A percentile compares a stretch with the other conserved stretches of the same genome.
Evolutionary conservation across 2,329 filamentous ascomycete genomes (phyloP).

Genomic region (Emergomyces orientalis): DNA sequence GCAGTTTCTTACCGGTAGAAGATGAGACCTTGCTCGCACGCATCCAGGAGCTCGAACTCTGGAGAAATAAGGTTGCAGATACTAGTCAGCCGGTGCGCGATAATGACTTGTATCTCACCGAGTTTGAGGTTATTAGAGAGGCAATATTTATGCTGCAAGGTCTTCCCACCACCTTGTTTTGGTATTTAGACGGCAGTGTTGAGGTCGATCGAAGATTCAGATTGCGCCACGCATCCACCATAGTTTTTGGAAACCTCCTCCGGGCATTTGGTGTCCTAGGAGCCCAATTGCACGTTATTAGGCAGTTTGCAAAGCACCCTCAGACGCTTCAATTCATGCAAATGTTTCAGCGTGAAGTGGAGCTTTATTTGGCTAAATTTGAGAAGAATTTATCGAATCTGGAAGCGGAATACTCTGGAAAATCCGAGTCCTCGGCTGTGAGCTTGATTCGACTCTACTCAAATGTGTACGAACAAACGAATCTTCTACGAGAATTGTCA

Average conservation of each 20-base stretch:
- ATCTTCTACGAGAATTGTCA: conserved; percentile 52
- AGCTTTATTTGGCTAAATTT: conserved; percentile 48
- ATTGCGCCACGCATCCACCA: conserved; percentile 26
- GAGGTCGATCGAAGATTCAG: conserved; percentile 32
- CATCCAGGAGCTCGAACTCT: conserved; percentile 41
- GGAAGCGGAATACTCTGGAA: conserved; percentile 52
- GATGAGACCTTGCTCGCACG: conserved; percentile 29
- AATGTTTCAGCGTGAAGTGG: conserved; percentile 58
- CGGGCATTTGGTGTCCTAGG: conserved; percentile 43
- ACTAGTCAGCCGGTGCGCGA: conserved; percentile 20
- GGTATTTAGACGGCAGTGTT: conserved; percentile 28
- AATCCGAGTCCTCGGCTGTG: conserved; percentile 47
- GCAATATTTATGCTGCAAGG: conserved; percentile 78
- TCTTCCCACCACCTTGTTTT: conserved; percentile 63
- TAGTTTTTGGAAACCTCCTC: conserved; percentile 26
- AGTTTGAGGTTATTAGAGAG: conserved; percentile 66
- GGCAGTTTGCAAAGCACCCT: conserved; percentile 38
- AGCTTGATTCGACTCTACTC: conserved; percentile 57
- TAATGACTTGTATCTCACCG: conserved; percentile 45
- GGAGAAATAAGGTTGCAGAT: conserved; percentile 25
- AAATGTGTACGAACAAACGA: conserved; percentile 47
- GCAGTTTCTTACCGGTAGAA: conserved; percentile 25
- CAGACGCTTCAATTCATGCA: conserved; percentile 55
- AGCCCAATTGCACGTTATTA: conserved; percentile 38
- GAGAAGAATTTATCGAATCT: conserved; percentile 50